phyloP scores from a whole-genome alignment of 371 early-diverging fungal genomes.

The Mortierella sp. region DNA sequence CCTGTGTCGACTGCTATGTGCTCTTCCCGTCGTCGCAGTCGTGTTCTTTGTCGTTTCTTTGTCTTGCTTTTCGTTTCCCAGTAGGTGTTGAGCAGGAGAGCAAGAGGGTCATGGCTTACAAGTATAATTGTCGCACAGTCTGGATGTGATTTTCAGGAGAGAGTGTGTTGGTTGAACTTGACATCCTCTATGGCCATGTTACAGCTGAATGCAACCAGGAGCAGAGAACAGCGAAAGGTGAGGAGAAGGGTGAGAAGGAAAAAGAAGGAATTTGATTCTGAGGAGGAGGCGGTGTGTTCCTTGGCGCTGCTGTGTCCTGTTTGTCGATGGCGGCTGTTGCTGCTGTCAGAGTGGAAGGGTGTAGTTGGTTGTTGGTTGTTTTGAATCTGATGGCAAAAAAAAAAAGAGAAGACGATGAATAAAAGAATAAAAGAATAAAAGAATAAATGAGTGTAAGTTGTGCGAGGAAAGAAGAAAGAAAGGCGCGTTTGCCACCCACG shows the following conservation, averaged over 20 bases:
- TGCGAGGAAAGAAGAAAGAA: not conserved
- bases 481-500: not conserved
- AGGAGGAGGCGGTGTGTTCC: not conserved
- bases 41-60: not conserved
- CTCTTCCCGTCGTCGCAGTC: not conserved
- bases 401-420: not conserved
- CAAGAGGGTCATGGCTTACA: conserved; percentile 20
- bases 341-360: no score
- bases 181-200: conserved; percentile 60
- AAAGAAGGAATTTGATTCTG: not conserved
- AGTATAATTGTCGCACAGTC: conserved; percentile 49
- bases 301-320: not conserved
- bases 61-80: not conserved
- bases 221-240: not conserved
- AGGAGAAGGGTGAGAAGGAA: not conserved
- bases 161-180: conserved; percentile 50
- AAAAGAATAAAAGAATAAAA: no score
- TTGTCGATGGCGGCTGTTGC: not conserved
- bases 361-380: not conserved
- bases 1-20: not conserved
- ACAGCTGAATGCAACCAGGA: conserved; percentile 25
- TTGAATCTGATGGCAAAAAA: not conserved
- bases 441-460: not conserved
- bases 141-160: conserved; percentile 50
- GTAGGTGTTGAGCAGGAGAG: not conserved